A percentile compares a stretch with the other conserved stretches of the same genome.
These are phyloP conservation scores for Vickermania spadyakhi DNA, from an alignment of 208 protist genomes.

Conservation along the genomic window DNA sequence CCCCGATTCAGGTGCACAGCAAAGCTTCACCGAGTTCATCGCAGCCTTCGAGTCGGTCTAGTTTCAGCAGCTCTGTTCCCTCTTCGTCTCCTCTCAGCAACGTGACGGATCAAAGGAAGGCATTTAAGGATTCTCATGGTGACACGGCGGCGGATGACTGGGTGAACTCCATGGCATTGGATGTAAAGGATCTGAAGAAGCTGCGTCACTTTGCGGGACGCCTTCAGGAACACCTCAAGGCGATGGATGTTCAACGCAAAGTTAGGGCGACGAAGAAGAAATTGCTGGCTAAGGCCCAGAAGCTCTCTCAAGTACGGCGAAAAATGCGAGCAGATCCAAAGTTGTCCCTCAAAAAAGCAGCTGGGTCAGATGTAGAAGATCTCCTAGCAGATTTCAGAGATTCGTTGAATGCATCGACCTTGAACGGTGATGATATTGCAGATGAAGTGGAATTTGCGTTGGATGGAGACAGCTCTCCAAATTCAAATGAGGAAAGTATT, in stretches of 20 bases:
- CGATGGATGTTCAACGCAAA: slow-evolving; percentile 38
- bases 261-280: slow-evolving; percentile 14
- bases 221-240: slow-evolving; percentile 33
- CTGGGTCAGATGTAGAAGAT: background rate
- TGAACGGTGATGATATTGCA: slow-evolving; percentile 29
- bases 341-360: background rate
- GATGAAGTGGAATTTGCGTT: slow-evolving; percentile 2
- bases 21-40: no score
- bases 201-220: slow-evolving; percentile 46
- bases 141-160: slow-evolving; percentile 8
- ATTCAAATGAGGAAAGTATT: background rate
- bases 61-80: background rate
- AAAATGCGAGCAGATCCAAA: slow-evolving; percentile 5
- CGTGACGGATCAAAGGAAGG: background rate
- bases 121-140: background rate
- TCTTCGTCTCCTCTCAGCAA: background rate
- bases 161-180: slow-evolving; percentile 10
- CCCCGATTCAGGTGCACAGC: no score
- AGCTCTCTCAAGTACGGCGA: slow-evolving; percentile 25
- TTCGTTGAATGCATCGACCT: background rate
- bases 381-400: slow-evolving; percentile 2
- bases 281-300: slow-evolving; percentile 44
- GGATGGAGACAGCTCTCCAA: background rate
- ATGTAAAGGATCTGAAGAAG: slow-evolving; percentile 46
- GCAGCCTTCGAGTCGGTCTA: background rate